Evolutionary conservation across 345 rosid species (phyloP), one percentile per base, ranked within the genome.

Genomic region (Lepidium sativum): DNA sequence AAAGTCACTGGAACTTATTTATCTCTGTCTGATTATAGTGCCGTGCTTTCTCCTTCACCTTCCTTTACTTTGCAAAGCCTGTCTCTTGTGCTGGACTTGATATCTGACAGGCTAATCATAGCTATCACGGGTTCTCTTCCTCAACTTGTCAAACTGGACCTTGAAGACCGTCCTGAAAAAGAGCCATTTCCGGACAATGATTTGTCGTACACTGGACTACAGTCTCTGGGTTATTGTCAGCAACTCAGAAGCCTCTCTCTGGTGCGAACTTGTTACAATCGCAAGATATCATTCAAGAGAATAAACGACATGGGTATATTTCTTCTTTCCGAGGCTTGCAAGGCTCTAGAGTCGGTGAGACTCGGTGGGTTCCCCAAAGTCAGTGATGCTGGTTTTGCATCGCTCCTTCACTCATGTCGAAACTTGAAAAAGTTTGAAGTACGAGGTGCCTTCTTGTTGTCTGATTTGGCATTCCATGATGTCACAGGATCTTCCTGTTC

Each of bases 381-480:
- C 60, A 87, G 84, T 41, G 95, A 84, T 63, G 91, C 95, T 56
- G 90, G 95, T 51, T 84, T 80, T 38, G 78, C 95, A 9, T 79
- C 86, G 14, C 71, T 87, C 58, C 80, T 86, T 4, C 84, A 82
- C 32, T 81, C 86, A 16, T 84, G 86, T 55, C 75, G 66, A 68
- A 76, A 70, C 63, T 54, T 87, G 50, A 81, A 79, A 72, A 83
- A 66, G 39, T 80, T 83, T 79, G 88, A 83, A 78, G 79, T 81
- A 34, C 80, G 82, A 17, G 82, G 80, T 65, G 84, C 86, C 15
- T 67, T 68, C 45, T 52, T 72, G 17, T 64, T 87, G 73, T 87
- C 95, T 50, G 91, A 83, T 64, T 76, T 87, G 72, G 82, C 91
- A 27, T 84, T 87, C 50, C 85, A 83, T 75, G 80, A 85, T 71